A percentile compares a stretch with the other conserved stretches of the same genome.
These are phyloP conservation scores for Penicillium sp. DNA, from an alignment of 2,329 filamentous ascomycete species.

Conservation along the genomic window DNA sequence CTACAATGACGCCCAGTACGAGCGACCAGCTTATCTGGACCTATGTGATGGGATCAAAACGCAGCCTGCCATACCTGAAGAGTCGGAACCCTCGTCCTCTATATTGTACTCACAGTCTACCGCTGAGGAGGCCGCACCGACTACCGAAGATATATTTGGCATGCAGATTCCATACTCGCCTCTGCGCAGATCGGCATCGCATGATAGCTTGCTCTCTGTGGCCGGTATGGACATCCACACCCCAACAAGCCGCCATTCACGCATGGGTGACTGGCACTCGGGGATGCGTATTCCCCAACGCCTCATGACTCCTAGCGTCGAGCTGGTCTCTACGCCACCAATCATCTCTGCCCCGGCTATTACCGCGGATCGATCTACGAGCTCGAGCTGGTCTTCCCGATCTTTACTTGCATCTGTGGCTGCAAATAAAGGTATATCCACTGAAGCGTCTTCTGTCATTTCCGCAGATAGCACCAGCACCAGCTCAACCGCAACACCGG, in stretches of 20 bases:
- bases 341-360: slow-evolving; percentile 40
- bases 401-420: slow-evolving; percentile 40
- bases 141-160: slow-evolving; percentile 25
- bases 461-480: slow-evolving; percentile 25
- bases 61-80: slow-evolving; percentile 40
- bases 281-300: slow-evolving; percentile 49
- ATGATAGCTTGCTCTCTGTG: slow-evolving; percentile 86
- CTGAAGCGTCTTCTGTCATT: slow-evolving; percentile 25
- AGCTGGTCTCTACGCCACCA: slow-evolving; percentile 40
- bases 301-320: slow-evolving; percentile 45
- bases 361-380: slow-evolving; percentile 31
- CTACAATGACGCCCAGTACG: slow-evolving; percentile 23
- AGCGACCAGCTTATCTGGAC: slow-evolving; percentile 13
- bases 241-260: slow-evolving; percentile 69
- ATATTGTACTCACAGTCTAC: slow-evolving; percentile 16
- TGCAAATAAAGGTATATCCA: slow-evolving; percentile 18
- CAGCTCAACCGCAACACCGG: slow-evolving; percentile 18
- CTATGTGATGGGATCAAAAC: slow-evolving; percentile 19
- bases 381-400: slow-evolving; percentile 29
- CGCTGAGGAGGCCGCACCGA: slow-evolving; percentile 9
- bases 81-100: slow-evolving; percentile 33
- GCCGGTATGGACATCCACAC: slow-evolving; percentile 88
- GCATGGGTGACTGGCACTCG: slow-evolving; percentile 60
- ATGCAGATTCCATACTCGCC: slow-evolving; percentile 35
- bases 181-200: slow-evolving; percentile 68